Evolutionary conservation across 345 rosid genomes (phyloP).

Genomic region (Heritiera fomes): DNA sequence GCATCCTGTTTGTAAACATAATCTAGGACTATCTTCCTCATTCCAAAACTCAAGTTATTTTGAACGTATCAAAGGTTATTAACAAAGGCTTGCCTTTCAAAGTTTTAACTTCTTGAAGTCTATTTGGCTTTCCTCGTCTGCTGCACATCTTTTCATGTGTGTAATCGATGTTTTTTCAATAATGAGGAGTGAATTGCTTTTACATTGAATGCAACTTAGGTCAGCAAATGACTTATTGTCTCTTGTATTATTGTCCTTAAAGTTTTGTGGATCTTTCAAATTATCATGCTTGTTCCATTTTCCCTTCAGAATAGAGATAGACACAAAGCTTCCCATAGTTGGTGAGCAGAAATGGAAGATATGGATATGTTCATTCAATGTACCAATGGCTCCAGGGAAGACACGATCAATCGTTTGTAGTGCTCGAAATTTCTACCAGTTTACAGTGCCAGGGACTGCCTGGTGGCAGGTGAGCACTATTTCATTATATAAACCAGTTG

Average conservation of each 20-base stretch:
- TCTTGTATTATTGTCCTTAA: background rate
- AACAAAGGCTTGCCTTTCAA: constrained; percentile 6
- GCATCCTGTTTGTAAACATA: background rate
- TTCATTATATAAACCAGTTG: background rate
- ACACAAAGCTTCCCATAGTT: constrained; percentile 72
- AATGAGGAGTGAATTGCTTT: background rate
- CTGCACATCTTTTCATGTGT: background rate
- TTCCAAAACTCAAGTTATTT: background rate
- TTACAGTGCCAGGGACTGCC: constrained; percentile 86
- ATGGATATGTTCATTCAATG: constrained; percentile 97
- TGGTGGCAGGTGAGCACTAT: constrained; percentile 88
- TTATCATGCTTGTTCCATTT: constrained; percentile 8
- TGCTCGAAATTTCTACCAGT: constrained; percentile 93
- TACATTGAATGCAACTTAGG: background rate
- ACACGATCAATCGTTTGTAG: constrained; percentile 96
- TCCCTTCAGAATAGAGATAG: constrained; percentile 73
- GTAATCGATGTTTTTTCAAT: background rate
- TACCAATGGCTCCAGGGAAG: constrained; percentile 98
- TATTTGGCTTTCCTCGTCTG: background rate
- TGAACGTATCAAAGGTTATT: background rate
- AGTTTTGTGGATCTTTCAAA: background rate
- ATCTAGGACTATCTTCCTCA: background rate
- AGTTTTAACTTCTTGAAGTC: background rate
- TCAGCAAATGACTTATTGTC: background rate
- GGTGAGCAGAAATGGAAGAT: constrained; percentile 91